phyloP scores from a whole-genome alignment of 805 yeast genomes.

The Naumovozyma baii region DNA sequence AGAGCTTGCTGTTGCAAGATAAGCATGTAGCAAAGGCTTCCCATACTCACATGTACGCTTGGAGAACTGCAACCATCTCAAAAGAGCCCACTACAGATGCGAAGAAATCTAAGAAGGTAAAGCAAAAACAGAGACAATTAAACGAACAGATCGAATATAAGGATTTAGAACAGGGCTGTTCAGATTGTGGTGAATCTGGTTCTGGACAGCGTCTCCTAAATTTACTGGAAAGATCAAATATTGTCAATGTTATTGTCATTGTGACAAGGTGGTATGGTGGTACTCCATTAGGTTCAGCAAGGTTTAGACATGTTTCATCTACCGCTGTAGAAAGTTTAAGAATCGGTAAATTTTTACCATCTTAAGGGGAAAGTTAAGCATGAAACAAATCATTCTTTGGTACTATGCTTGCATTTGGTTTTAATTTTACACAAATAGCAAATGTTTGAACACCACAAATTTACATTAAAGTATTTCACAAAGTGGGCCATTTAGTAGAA shows the following conservation, averaged over 20 bases:
- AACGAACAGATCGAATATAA: conserved; percentile 1
- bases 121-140: conserved; percentile 4
- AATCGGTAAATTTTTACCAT: conserved; percentile 27
- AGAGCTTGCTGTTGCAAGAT: conserved; percentile 35
- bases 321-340: conserved; percentile 45
- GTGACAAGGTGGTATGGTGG: conserved; percentile 84
- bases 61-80: conserved; percentile 41
- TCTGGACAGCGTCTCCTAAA: conserved; percentile 55
- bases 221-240: conserved; percentile 39
- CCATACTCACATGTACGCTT: conserved; percentile 68
- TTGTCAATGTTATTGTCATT: conserved; percentile 50
- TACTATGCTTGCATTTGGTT: no score
- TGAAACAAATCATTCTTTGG: no score
- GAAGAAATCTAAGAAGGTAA: no score
- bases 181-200: conserved; percentile 68
- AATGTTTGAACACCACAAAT: no score
- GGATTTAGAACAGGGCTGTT: conserved; percentile 44
- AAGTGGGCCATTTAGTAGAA: no score
- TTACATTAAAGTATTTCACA: no score
- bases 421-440: no score
- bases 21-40: conserved; percentile 47
- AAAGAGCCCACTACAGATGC: conserved; percentile 1
- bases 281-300: conserved; percentile 54
- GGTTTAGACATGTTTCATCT: conserved; percentile 59
- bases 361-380: no score